These are phyloP conservation scores for Entomophthora muscae DNA, from an alignment of 371 early-diverging fungal species.

Conservation along the genomic window DNA sequence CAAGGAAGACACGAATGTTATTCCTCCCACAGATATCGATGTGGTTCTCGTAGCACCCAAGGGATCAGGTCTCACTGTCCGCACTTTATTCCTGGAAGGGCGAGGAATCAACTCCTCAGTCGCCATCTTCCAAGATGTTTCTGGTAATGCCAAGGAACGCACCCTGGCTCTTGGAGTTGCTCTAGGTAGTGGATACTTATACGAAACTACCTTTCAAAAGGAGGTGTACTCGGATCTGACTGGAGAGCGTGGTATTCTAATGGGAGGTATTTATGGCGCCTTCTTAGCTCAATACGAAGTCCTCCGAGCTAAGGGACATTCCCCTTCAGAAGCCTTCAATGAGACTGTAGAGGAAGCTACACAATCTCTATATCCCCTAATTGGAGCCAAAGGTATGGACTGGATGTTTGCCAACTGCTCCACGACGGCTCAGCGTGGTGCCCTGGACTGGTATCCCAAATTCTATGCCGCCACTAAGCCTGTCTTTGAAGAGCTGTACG, in stretches of 20 bases:
- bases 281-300: conserved; percentile 96
- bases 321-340: conserved; percentile 96
- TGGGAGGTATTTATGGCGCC: conserved; percentile 95
- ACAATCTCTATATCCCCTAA: conserved; percentile 90
- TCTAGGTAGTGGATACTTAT: conserved; percentile 91
- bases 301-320: conserved; percentile 83
- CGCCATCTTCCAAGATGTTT: conserved; percentile 86
- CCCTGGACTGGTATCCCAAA: conserved; percentile 90
- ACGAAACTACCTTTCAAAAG: conserved; percentile 92
- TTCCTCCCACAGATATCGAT: conserved; percentile 84
- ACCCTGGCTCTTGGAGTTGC: conserved; percentile 86
- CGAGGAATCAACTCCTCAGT: conserved; percentile 95
- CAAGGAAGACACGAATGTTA: conserved; percentile 78
- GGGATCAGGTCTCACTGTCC: conserved; percentile 90
- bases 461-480: conserved; percentile 90
- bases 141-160: conserved; percentile 83
- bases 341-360: conserved; percentile 98
- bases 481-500: conserved; percentile 81
- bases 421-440: conserved; percentile 89
- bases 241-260: conserved; percentile 94
- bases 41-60: conserved; percentile 94
- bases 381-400: conserved; percentile 94
- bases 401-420: conserved; percentile 94
- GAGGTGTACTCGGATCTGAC: conserved; percentile 93
- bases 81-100: conserved; percentile 89